Evolutionary conservation across 352 stramenopile species (phyloP), one percentile per base, ranked within the genome.

Genomic region (Globisporangium ultimum): DNA sequence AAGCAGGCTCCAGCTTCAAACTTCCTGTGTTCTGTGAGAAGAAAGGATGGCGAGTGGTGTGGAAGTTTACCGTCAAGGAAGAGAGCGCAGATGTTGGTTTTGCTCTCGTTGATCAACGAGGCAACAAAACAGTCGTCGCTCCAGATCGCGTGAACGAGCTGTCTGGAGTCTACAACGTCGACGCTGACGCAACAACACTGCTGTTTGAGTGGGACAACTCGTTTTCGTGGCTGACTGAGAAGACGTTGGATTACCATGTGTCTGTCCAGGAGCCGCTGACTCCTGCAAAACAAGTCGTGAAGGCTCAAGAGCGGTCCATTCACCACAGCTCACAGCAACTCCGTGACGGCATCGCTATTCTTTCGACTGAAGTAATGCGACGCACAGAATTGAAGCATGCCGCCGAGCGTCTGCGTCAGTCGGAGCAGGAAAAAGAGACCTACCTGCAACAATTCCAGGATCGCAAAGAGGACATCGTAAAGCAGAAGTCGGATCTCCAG

Each of bases 141-240:
- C 62, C 70, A 0, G 65, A 84, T 21, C 74, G 84, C 11, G 78
- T 91, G 55, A 74, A 89, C 36, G 59, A 73, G 18, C 68, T 84
- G 34, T 79, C 69, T 2, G 82, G 78, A 0, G 67, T 77, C 12
- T 85, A 81, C 40, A 67, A 74, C 5, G 75, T 85, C 6, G 57
- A 64, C 4, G 52, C 72, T 0, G 63, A 72, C 13, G 67, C 64
- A 47, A 74, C 70, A 17, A 78, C 72, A 52, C 67, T 94, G 1
- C 18, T 72, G 18, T 94, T 92, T 48, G 72, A 81, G 41, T 94
- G 84, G 84, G 82, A 94, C 60, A 94, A 94, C 51, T 70, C 78
- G 36, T 94, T 92, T 53, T 91, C 82, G 21, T 94, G 84, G 84
- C 68, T 94, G 1, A 89, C 91, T 46, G 80, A 87, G 53, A 94